phyloP scores from a whole-genome alignment of 2,329 filamentous ascomycete species.

The Tolypocladium capitatum region DNA sequence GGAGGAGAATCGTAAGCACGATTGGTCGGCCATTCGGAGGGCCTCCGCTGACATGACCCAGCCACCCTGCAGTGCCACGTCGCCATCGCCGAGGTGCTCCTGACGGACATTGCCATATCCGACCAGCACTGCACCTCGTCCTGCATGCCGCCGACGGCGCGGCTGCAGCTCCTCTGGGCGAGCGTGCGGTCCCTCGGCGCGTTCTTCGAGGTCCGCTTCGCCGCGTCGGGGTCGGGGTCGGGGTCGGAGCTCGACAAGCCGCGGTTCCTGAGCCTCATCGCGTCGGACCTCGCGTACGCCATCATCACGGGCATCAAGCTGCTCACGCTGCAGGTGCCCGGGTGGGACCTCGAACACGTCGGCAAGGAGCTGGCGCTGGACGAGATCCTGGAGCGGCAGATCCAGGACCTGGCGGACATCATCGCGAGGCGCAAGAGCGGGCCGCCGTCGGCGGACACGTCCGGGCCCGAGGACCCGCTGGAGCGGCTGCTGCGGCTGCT shows the following conservation, averaged over 20 bases:
- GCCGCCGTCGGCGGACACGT: conserved; percentile 6
- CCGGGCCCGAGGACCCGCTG: conserved; percentile 16
- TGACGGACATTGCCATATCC: conserved; percentile 32
- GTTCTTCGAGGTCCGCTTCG: conserved; percentile 26
- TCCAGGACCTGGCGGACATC: conserved; percentile 16
- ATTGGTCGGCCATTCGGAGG: not conserved
- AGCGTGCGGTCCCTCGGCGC: conserved; percentile 26
- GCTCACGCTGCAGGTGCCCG: conserved; percentile 29
- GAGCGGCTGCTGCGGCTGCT: conserved; percentile 18
- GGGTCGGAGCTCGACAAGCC: conserved; percentile 20
- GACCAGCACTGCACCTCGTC: conserved; percentile 19
- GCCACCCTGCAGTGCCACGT: conserved; percentile 28
- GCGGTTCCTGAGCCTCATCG: conserved; percentile 27
- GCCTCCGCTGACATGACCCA: conserved; percentile 7
- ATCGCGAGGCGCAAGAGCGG: conserved; percentile 16
- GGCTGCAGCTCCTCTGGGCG: conserved; percentile 31
- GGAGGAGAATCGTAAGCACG: conserved; percentile 18
- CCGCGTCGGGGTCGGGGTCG: too few species aligned
- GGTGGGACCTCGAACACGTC: conserved; percentile 29
- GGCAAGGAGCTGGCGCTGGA: conserved; percentile 21
- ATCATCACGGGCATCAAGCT: conserved; percentile 33
- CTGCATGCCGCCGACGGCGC: conserved; percentile 22
- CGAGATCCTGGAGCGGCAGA: conserved; percentile 13
- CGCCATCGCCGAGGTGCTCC: conserved; percentile 30
- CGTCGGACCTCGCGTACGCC: conserved; percentile 33